A percentile compares a stretch with the other conserved stretches of the same genome.
Conservation (phyloP, 805 yeast genomes). For the Starmerella ratchasimensis region DNA sequence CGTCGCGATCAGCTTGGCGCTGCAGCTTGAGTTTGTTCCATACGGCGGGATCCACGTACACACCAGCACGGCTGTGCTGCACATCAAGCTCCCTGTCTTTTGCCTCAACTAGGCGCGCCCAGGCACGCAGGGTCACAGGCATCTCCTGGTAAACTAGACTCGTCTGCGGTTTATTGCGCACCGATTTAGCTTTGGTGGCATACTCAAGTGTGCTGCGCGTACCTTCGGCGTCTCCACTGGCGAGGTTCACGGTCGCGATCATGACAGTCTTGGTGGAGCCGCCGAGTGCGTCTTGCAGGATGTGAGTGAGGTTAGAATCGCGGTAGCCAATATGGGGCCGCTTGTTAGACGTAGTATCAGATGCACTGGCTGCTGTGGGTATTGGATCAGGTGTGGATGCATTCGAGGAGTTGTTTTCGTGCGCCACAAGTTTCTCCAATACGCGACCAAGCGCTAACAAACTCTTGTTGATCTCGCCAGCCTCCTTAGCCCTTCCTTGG, state of each 20-base stretch:
- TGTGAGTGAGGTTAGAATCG: conserved; percentile 66
- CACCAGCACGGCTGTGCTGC: conserved; percentile 54
- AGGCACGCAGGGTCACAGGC: conserved; percentile 36
- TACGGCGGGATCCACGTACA: no score
- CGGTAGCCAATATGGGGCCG: conserved; percentile 64
- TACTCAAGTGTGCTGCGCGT: conserved; percentile 76
- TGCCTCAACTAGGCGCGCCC: conserved; percentile 41
- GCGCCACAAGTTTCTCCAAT: conserved; percentile 28
- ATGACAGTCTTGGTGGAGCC: conserved; percentile 78
- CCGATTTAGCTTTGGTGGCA: conserved; percentile 74
- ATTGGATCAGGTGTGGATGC: neutral
- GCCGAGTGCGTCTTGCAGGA: conserved; percentile 73
- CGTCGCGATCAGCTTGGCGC: no score
- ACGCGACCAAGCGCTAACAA: conserved; percentile 79
- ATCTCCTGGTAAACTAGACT: conserved; percentile 49
- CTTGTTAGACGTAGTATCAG: conserved; percentile 29
- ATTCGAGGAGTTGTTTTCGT: neutral
- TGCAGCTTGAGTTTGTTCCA: no score
- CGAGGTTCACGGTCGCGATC: conserved; percentile 80
- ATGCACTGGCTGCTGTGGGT: no score
- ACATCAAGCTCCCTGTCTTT: conserved; percentile 49
- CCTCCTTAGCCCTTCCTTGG: conserved; percentile 78
- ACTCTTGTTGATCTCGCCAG: conserved; percentile 85
- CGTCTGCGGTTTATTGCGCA: conserved; percentile 57
- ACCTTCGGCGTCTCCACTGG: conserved; percentile 61